Percentiles rank a stretch among this genome's conserved stretches.
phyloP scores from a whole-genome alignment of 495 filamentous ascomycete species.

The Astrothelium subdiscretum region DNA sequence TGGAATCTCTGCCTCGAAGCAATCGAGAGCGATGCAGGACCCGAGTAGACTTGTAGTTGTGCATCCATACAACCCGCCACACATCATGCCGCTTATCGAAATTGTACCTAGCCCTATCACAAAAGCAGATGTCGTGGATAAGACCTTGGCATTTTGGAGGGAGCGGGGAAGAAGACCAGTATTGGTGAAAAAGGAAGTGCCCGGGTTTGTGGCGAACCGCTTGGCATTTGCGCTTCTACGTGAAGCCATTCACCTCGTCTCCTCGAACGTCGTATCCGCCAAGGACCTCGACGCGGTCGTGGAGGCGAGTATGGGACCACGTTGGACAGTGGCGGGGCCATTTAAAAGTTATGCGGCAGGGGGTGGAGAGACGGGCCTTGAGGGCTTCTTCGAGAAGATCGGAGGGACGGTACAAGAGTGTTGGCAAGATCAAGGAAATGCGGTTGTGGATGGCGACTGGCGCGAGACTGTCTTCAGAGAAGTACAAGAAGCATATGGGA shows the following conservation, averaged over 20 bases:
- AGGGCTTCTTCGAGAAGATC: constrained; percentile 46
- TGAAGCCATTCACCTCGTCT: constrained; percentile 24
- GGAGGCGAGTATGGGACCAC: constrained; percentile 39
- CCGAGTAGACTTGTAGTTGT: constrained; percentile 40
- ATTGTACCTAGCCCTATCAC: constrained; percentile 41
- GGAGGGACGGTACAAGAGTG: constrained; percentile 42
- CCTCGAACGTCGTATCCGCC: constrained; percentile 20
- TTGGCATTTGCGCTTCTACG: constrained; percentile 29
- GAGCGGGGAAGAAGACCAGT: constrained; percentile 39
- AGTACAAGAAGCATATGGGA: constrained; percentile 23
- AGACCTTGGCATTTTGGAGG: constrained; percentile 39
- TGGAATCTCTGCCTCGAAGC: constrained; percentile 42
- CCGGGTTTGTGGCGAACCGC: constrained; percentile 28
- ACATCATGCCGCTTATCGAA: constrained; percentile 53
- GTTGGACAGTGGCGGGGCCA: constrained; percentile 47
- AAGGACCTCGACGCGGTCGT: constrained; percentile 30
- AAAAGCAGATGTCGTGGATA: constrained; percentile 26
- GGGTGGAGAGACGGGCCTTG: constrained; percentile 43
- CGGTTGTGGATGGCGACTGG: constrained; percentile 31
- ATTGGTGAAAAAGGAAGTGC: constrained; percentile 39
- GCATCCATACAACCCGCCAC: constrained; percentile 53
- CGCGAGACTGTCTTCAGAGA: constrained; percentile 22
- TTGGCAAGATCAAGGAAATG: constrained; percentile 40
- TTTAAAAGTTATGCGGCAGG: constrained; percentile 53
- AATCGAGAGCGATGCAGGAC: constrained; percentile 31